These are phyloP conservation scores for Fusarium denticulatum DNA, from an alignment of 2,329 filamentous ascomycete genomes.

Conservation along the genomic window DNA sequence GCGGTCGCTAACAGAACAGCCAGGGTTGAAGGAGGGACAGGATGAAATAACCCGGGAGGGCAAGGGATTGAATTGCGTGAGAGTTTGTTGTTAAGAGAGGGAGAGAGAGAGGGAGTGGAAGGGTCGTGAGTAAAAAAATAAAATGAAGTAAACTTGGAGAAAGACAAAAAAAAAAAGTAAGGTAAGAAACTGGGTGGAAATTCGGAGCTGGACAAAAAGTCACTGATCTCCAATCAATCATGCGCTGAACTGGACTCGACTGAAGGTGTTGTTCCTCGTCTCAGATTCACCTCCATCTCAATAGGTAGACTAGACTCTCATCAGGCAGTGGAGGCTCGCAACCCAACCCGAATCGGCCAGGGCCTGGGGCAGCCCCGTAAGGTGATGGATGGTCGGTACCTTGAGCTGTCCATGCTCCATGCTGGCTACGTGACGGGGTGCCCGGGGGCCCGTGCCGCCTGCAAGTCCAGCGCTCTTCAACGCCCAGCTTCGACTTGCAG, in stretches of 20 bases:
- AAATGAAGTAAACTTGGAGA: not conserved
- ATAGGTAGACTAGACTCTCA: not conserved
- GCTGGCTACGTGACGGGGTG: slow-evolving; percentile 7
- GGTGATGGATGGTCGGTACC: not conserved
- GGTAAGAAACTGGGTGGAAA: slow-evolving; percentile 26
- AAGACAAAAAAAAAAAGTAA: not conserved
- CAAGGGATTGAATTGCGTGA: slow-evolving; percentile 17
- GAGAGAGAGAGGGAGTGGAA: slow-evolving; percentile 3
- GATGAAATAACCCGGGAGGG: slow-evolving; percentile 19
- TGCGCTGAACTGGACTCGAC: slow-evolving; percentile 16
- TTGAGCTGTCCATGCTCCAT: not conserved
- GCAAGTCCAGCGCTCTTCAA: slow-evolving; percentile 30
- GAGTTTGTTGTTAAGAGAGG: slow-evolving; percentile 12
- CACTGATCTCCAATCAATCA: slow-evolving; percentile 37
- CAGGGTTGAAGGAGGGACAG: slow-evolving; percentile 31
- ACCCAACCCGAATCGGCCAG: slow-evolving; percentile 17
- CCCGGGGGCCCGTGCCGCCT: slow-evolving; percentile 24
- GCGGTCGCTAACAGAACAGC: slow-evolving; percentile 26
- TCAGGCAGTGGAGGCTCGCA: slow-evolving; percentile 12
- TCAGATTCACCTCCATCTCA: not conserved
- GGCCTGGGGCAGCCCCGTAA: slow-evolving; percentile 9
- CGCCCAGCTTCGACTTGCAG: slow-evolving; percentile 32
- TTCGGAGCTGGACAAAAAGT: slow-evolving; percentile 25
- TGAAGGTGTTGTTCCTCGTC: slow-evolving; percentile 33
- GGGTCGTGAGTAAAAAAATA: not conserved